These are phyloP conservation scores for Lentinula detonsa DNA, from an alignment of 768 basidiomycete genomes.

Conservation along the genomic window DNA sequence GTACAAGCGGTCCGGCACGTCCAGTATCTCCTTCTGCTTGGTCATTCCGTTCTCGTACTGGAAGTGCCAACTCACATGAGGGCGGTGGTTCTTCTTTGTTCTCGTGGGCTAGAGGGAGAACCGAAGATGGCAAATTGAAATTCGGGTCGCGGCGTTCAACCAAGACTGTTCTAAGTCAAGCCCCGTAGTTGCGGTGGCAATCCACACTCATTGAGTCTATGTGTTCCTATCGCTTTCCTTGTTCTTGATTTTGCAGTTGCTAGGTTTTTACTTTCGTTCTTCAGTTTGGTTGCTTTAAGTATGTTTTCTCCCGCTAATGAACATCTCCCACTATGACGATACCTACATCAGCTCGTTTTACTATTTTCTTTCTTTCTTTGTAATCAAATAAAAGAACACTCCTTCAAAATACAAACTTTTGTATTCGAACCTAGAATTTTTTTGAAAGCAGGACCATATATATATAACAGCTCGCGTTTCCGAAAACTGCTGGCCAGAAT, in stretches of 20 bases:
- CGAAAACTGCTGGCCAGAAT: too few species aligned
- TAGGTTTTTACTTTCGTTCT: not conserved
- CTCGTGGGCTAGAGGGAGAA: constrained; percentile 40
- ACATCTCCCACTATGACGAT: constrained; percentile 11
- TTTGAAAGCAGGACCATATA: too few species aligned
- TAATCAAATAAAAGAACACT: not conserved
- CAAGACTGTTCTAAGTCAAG: constrained; percentile 25
- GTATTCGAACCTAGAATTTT: not conserved
- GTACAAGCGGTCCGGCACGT: constrained; percentile 30
- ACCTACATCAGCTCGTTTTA: constrained; percentile 8
- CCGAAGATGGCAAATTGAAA: constrained; percentile 57
- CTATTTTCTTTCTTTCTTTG: constrained; percentile 5
- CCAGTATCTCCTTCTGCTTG: constrained; percentile 73
- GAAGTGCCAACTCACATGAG: constrained; percentile 70
- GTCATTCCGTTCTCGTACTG: constrained; percentile 79
- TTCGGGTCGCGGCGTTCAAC: constrained; percentile 67
- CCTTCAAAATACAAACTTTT: not conserved
- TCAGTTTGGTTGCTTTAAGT: constrained; percentile 3
- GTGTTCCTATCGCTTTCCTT: not conserved
- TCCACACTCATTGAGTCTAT: constrained; percentile 3
- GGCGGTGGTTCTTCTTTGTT: constrained; percentile 58
- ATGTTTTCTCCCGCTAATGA: constrained; percentile 25
- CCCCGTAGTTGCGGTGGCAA: constrained; percentile 2
- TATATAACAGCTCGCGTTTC: too few species aligned
- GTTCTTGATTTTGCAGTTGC: not conserved